Conservation (phyloP, 2,329 filamentous ascomycete species). For the Microdochium paspali region DNA sequence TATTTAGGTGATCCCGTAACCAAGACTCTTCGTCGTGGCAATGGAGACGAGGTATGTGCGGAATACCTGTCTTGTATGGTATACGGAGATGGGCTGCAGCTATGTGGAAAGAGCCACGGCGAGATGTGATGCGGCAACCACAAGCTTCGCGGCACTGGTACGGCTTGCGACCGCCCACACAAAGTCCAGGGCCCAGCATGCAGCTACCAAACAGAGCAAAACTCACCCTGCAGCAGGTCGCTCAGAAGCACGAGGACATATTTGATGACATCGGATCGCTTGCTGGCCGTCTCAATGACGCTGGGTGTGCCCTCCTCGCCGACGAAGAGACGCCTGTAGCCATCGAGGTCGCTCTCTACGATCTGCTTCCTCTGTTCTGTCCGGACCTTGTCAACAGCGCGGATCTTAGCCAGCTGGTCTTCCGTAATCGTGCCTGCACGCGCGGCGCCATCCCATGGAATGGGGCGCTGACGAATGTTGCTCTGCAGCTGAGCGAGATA, state of each 20-base stretch:
- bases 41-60: too few relatives aligned
- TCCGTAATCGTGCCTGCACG: constrained; percentile 90
- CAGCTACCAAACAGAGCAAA: not conserved
- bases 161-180: too few relatives aligned
- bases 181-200: not conserved
- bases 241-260: constrained; percentile 86
- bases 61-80: too few relatives aligned
- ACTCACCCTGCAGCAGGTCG: constrained; percentile 76
- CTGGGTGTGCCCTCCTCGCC: constrained; percentile 60
- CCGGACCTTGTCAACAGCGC: constrained; percentile 90
- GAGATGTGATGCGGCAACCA: too few relatives aligned
- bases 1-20: constrained; percentile 1
- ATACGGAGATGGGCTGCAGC: too few relatives aligned
- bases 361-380: constrained; percentile 81
- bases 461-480: constrained; percentile 92
- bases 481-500: constrained; percentile 82
- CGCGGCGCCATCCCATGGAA: constrained; percentile 96
- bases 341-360: constrained; percentile 69
- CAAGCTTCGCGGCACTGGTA: too few relatives aligned
- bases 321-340: constrained; percentile 72
- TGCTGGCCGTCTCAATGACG: constrained; percentile 76
- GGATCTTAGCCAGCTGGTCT: constrained; percentile 88
- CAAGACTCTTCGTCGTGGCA: not conserved
- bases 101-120: too few relatives aligned
- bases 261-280: constrained; percentile 84